Evolutionary conservation across 441 rosid genomes (phyloP).

Genomic region (Cnidoscolus chayamansa): DNA sequence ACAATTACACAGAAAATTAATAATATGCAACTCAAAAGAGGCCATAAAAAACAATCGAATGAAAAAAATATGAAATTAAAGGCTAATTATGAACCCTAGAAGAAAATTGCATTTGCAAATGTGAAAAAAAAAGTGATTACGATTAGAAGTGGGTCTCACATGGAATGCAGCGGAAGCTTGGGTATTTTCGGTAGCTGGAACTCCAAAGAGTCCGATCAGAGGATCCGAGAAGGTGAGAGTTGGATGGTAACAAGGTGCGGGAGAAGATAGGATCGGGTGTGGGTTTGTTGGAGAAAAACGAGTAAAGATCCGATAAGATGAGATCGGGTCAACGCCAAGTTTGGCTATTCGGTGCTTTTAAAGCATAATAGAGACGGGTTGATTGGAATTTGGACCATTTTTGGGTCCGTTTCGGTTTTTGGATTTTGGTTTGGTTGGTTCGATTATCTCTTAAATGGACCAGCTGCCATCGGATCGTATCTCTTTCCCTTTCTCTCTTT

Average conservation of each 20-base stretch:
- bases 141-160: conserved; percentile 27
- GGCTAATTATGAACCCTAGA: conserved; percentile 3
- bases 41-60: background rate
- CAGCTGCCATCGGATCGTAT: too few species aligned
- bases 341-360: background rate
- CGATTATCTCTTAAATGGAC: too few species aligned
- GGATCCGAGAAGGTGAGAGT: conserved; percentile 42
- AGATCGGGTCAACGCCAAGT: conserved; percentile 14
- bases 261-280: conserved; percentile 33
- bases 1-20: background rate
- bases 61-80: background rate
- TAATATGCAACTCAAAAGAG: conserved; percentile 5
- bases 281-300: conserved; percentile 14
- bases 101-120: background rate
- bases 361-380: background rate
- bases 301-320: conserved; percentile 27
- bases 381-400: background rate
- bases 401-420: background rate
- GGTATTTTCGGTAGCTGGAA: background rate
- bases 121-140: background rate
- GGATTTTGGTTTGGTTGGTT: too few species aligned
- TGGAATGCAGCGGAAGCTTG: conserved; percentile 20
- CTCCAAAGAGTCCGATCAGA: conserved; percentile 38
- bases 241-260: conserved; percentile 15
- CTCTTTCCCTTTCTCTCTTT: too few species aligned